Conservation (phyloP, 2,329 filamentous ascomycete genomes). For the Ascosphaera aggregata region DNA sequence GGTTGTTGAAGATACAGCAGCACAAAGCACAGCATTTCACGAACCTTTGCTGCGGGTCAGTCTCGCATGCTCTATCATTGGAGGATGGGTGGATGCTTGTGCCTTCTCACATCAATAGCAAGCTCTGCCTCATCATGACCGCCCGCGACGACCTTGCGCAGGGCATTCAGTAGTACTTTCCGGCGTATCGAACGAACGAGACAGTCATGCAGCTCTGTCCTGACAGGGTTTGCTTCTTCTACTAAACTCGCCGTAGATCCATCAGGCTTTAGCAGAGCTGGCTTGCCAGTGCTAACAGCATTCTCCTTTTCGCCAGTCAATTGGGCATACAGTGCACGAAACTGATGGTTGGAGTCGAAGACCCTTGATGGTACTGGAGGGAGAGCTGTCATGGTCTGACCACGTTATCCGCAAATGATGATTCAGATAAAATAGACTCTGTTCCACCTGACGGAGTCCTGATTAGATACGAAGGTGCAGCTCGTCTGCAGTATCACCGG, state of each 20-base stretch:
- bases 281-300: background rate
- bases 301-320: background rate
- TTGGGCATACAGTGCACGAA: background rate
- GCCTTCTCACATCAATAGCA: background rate
- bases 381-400: background rate
- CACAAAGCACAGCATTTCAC: background rate
- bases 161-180: background rate
- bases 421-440: too few species aligned
- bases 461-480: too few species aligned
- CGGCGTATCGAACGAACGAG: background rate
- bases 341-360: background rate
- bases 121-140: background rate
- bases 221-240: background rate
- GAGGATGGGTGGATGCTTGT: too few species aligned
- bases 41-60: background rate
- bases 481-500: too few species aligned
- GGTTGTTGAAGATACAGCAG: background rate
- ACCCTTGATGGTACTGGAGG: background rate
- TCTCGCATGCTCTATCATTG: too few species aligned
- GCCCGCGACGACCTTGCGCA: background rate
- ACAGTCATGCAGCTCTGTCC: background rate
- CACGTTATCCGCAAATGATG: too few species aligned
- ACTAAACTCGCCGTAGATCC: background rate
- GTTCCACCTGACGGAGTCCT: too few species aligned
- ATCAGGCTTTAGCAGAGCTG: background rate